Conservation (phyloP, 257 asterid species). For the Avicennia marina region DNA sequence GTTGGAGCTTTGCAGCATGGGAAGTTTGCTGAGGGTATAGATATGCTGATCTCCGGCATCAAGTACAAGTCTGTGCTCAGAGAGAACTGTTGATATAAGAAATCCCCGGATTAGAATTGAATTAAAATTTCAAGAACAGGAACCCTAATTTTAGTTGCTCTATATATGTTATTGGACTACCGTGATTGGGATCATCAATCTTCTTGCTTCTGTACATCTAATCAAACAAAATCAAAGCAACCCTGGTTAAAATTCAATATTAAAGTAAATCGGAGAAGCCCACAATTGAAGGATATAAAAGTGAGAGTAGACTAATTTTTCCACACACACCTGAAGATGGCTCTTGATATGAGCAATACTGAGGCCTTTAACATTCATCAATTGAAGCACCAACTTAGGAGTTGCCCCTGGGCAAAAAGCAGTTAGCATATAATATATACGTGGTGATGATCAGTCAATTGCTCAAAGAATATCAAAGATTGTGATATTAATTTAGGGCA, state of each 20-base stretch:
- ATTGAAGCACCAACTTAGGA: conserved; percentile 89
- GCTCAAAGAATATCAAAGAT: no score
- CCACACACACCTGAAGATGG: conserved; percentile 75
- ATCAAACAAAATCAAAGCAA: conserved; percentile 12
- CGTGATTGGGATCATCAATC: conserved; percentile 86
- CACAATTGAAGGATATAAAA: background rate
- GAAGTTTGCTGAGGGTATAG: conserved; percentile 76
- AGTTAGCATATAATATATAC: no score
- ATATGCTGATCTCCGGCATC: conserved; percentile 70
- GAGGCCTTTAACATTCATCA: conserved; percentile 89
- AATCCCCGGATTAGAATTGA: background rate
- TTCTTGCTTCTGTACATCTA: conserved; percentile 98
- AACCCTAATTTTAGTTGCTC: conserved; percentile 31
- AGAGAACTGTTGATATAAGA: conserved; percentile 26
- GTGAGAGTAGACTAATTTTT: background rate
- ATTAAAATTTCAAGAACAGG: background rate
- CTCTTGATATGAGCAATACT: conserved; percentile 98
- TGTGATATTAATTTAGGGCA: no score
- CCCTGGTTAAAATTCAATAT: background rate
- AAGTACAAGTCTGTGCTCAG: conserved; percentile 55
- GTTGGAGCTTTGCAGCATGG: conserved; percentile 63
- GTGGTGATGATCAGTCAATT: no score
- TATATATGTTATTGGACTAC: conserved; percentile 22
- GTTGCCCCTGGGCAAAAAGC: conserved; percentile 66
- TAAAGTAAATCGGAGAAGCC: background rate